Percentiles rank a stretch among this genome's conserved stretches.
Evolutionary conservation across 2,329 filamentous ascomycete species (phyloP).

Genomic region (Aspergillus candidus): DNA sequence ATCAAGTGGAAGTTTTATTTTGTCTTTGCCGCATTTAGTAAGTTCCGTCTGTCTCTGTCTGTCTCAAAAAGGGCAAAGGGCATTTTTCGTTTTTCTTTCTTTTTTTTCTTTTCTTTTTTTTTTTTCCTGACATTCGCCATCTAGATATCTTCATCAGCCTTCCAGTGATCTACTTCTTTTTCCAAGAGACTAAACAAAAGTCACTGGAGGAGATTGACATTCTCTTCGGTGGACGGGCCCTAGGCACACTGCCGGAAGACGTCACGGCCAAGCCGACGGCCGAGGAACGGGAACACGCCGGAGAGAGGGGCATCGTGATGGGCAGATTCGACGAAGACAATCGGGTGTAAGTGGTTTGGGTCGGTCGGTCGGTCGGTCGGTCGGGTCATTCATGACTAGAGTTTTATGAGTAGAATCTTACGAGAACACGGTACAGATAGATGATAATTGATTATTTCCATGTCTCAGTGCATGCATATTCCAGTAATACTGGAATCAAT

Average conservation of each 20-base stretch:
- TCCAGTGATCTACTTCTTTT: slow-evolving; percentile 46
- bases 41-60: slow-evolving; percentile 11
- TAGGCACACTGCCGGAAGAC: slow-evolving; percentile 44
- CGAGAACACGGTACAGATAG: no score
- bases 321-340: no score
- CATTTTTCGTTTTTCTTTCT: neutral
- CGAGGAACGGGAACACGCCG: no score
- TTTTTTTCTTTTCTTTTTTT: neutral
- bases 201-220: slow-evolving; percentile 54
- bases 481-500: no score
- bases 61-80: neutral
- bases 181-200: slow-evolving; percentile 50
- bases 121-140: neutral
- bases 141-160: slow-evolving; percentile 33
- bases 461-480: no score
- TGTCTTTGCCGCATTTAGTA: slow-evolving; percentile 50
- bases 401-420: no score
- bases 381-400: no score
- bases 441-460: no score
- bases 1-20: slow-evolving; percentile 54
- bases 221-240: slow-evolving; percentile 49
- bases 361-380: no score
- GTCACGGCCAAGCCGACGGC: neutral
- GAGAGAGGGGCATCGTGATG: no score
- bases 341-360: no score